Conservation (phyloP, 176 grass and related monocot species). For the Pharus latifolius region DNA sequence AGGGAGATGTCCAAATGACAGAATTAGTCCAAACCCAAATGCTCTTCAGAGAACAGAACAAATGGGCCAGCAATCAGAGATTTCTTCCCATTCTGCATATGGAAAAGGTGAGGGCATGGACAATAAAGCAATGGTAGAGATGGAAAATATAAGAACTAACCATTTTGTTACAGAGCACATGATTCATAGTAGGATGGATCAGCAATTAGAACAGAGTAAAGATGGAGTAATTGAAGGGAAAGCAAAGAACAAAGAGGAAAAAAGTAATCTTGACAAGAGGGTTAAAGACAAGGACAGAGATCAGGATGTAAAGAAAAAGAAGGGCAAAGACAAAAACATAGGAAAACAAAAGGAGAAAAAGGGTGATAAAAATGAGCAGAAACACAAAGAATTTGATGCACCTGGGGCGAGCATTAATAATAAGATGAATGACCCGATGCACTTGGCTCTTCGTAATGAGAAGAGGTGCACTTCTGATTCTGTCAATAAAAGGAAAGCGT, state of each 20-base stretch:
- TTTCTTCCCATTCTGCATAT: slow-evolving; percentile 15
- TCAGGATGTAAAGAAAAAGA: slow-evolving; percentile 16
- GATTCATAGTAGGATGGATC: not conserved
- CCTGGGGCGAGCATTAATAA: not conserved
- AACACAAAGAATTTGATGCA: slow-evolving; percentile 12
- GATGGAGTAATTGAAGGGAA: slow-evolving; percentile 12
- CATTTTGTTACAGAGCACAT: not conserved
- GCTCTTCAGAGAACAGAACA: slow-evolving; percentile 9
- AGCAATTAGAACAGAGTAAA: slow-evolving; percentile 4
- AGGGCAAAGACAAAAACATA: slow-evolving; percentile 12
- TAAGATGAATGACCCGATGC: slow-evolving; percentile 8
- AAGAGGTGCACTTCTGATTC: slow-evolving; percentile 8
- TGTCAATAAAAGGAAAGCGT: slow-evolving; percentile 41
- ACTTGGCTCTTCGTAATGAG: not conserved
- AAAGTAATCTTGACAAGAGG: slow-evolving; percentile 4
- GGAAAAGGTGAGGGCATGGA: not conserved
- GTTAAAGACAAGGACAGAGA: slow-evolving; percentile 17
- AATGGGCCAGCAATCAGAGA: not conserved
- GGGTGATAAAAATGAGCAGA: slow-evolving; percentile 15
- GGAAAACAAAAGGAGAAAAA: slow-evolving; percentile 1
- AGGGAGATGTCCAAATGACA: not conserved
- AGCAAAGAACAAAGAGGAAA: slow-evolving; percentile 19
- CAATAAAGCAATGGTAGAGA: not conserved
- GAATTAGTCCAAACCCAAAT: slow-evolving; percentile 7
- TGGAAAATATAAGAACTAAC: not conserved